A percentile compares a stretch with the other conserved stretches of the same genome.
These are phyloP conservation scores for Triticum monococcum DNA, from an alignment of 176 grass and related monocot species.

Conservation along the genomic window DNA sequence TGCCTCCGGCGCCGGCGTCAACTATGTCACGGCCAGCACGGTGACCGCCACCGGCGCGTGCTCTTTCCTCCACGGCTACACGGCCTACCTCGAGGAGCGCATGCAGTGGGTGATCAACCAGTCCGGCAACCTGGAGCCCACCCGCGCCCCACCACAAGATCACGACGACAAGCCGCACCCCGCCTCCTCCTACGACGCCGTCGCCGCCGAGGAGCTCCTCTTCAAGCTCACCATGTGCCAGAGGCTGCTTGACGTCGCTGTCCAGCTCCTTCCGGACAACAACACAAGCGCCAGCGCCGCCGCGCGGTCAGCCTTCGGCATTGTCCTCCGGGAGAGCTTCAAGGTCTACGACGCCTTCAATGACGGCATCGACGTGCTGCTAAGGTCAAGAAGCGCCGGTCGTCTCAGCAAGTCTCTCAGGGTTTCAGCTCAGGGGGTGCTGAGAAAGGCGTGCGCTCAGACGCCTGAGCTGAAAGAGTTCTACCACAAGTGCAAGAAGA, in stretches of 20 bases:
- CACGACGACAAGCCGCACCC: not conserved
- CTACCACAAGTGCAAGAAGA: constrained; percentile 81
- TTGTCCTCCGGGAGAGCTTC: constrained; percentile 92
- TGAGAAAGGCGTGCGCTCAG: constrained; percentile 70
- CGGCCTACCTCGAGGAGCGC: constrained; percentile 79
- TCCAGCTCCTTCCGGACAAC: constrained; percentile 63
- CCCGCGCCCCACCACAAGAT: not conserved
- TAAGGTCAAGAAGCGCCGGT: constrained; percentile 19
- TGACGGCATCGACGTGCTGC: constrained; percentile 48
- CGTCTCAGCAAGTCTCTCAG: constrained; percentile 32
- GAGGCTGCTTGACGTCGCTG: constrained; percentile 69
- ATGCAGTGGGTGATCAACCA: constrained; percentile 83
- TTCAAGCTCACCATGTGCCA: constrained; percentile 73
- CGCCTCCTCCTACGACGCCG: constrained; percentile 9
- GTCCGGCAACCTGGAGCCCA: constrained; percentile 75
- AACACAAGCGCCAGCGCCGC: constrained; percentile 47
- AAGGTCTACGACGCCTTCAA: constrained; percentile 71
- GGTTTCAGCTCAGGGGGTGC: constrained; percentile 46
- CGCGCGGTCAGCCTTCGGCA: constrained; percentile 55
- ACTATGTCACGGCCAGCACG: constrained; percentile 4
- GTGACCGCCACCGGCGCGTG: constrained; percentile 14
- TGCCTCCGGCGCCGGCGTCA: not conserved
- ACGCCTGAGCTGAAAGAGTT: constrained; percentile 73
- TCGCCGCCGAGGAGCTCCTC: constrained; percentile 28
- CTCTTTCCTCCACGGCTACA: constrained; percentile 73